These are phyloP conservation scores for Oryza brachyantha DNA, from an alignment of 176 grass and related monocot genomes.

Conservation along the genomic window DNA sequence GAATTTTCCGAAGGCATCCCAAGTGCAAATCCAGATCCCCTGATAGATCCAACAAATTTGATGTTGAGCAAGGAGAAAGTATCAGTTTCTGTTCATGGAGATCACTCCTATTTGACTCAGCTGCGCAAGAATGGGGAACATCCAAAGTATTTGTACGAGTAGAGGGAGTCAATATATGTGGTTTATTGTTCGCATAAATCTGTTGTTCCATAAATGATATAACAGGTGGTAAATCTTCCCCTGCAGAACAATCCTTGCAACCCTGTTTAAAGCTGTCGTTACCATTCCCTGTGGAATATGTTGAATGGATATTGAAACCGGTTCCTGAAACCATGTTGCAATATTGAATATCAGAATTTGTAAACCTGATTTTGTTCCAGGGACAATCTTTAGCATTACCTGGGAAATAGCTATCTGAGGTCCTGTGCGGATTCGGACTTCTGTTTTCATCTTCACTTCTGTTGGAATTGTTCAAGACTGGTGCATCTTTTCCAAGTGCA, in stretches of 20 bases:
- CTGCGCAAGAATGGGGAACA: not conserved
- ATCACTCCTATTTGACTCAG: constrained; percentile 24
- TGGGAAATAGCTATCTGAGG: constrained; percentile 24
- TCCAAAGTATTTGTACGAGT: constrained; percentile 23
- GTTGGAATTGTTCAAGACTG: not conserved
- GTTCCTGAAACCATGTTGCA: not conserved
- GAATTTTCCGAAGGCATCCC: constrained; percentile 41
- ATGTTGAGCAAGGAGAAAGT: constrained; percentile 19
- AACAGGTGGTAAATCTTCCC: constrained; percentile 1
- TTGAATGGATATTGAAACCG: constrained; percentile 1
- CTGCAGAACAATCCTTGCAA: not conserved
- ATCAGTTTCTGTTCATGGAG: constrained; percentile 1
- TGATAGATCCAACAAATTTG: constrained; percentile 43
- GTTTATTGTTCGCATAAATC: not conserved
- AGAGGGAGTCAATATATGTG: constrained; percentile 27
- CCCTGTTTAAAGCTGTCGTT: not conserved
- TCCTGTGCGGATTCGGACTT: not conserved
- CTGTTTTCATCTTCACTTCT: constrained; percentile 22
- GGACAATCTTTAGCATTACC: not conserved
- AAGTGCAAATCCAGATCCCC: constrained; percentile 50
- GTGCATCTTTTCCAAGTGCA: not conserved
- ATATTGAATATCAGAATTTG: not conserved
- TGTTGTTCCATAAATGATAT: constrained; percentile 5
- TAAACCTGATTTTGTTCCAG: constrained; percentile 33
- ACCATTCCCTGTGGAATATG: constrained; percentile 25